Evolutionary conservation across 257 asterid genomes (phyloP), one percentile per base, ranked within the genome.

Genomic region (Lithospermum erythrorhizon): DNA sequence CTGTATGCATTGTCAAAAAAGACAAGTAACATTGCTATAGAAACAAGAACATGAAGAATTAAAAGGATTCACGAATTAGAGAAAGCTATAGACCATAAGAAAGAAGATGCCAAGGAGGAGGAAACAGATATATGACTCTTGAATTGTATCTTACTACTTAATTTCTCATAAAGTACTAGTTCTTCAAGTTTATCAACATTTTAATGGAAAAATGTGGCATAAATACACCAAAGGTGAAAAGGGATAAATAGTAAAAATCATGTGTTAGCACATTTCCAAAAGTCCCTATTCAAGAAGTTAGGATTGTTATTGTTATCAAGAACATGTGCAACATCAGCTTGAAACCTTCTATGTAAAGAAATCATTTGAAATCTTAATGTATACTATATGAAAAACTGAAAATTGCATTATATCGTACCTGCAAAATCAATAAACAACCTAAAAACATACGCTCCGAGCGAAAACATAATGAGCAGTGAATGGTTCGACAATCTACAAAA

Each of bases 401-500:
- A 10, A 9, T 59, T 7, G 27, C 5, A 15, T 37, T 0, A 61
- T 5, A 2, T n/a, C 72, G 51, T 35, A 77, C 82, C 82, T 77
- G 79, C 58, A 73, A 73, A 64, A 77, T 47, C 82, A 77, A 61
- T 77, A 77, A 6, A 49, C 79, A 77, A 51, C 79, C 71, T 59
- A 77, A 62, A 56, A 77, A 77, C 65, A 79, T 77, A 73, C 73
- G 56, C 82, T 79, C 59, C 73, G 69, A 21, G 82, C 79, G 58
- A 77, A 77, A 25, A 77, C 77, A 64, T 77, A 77, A 70, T 70
- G 72, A 21, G 82, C 75, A 21, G 82, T 77, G 67, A 77, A 73
- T 4, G 77, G 79, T 65, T 76, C 81, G 29, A 76, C 61, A 68
- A 76, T 68, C 81, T 76, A 67, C 15, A 53, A 21, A n/a, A 35